Evolutionary conservation across 2,329 filamentous ascomycete genomes (phyloP).

Genomic region (Sporothrix curviconia): DNA sequence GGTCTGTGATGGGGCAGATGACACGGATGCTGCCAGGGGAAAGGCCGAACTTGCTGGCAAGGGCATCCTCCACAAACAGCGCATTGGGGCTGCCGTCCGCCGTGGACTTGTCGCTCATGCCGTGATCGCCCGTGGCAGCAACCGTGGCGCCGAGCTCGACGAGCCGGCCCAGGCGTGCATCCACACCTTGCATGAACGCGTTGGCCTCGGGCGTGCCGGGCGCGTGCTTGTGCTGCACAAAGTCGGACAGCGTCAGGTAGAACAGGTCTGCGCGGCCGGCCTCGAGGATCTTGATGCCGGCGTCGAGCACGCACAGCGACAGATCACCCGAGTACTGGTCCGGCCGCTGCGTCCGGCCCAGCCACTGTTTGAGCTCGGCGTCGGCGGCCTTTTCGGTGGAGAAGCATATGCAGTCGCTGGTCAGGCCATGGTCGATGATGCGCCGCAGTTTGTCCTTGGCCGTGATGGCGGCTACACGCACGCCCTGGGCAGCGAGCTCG

Average conservation of each 20-base stretch:
- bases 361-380: slow-evolving; percentile 22
- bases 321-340: slow-evolving; percentile 38
- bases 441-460: slow-evolving; percentile 39
- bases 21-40: slow-evolving; percentile 27
- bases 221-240: slow-evolving; percentile 37
- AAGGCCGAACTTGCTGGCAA: slow-evolving; percentile 28
- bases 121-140: slow-evolving; percentile 37
- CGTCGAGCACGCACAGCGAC: slow-evolving; percentile 37
- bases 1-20: slow-evolving; percentile 39
- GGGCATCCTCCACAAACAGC: slow-evolving; percentile 33
- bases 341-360: slow-evolving; percentile 29
- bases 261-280: slow-evolving; percentile 34
- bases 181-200: slow-evolving; percentile 31
- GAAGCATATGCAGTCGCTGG: slow-evolving; percentile 30
- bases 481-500: slow-evolving; percentile 32
- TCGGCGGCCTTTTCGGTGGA: slow-evolving; percentile 33
- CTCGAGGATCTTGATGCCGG: slow-evolving; percentile 35
- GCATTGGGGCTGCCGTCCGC: slow-evolving; percentile 30
- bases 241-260: slow-evolving; percentile 39
- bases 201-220: slow-evolving; percentile 32
- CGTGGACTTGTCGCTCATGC: slow-evolving; percentile 36
- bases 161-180: slow-evolving; percentile 28
- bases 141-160: slow-evolving; percentile 30
- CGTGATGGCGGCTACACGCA: slow-evolving; percentile 36
- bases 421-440: slow-evolving; percentile 33